phyloP scores from a whole-genome alignment of 2,329 filamentous ascomycete genomes.

The Fonsecaea pedrosoi region DNA sequence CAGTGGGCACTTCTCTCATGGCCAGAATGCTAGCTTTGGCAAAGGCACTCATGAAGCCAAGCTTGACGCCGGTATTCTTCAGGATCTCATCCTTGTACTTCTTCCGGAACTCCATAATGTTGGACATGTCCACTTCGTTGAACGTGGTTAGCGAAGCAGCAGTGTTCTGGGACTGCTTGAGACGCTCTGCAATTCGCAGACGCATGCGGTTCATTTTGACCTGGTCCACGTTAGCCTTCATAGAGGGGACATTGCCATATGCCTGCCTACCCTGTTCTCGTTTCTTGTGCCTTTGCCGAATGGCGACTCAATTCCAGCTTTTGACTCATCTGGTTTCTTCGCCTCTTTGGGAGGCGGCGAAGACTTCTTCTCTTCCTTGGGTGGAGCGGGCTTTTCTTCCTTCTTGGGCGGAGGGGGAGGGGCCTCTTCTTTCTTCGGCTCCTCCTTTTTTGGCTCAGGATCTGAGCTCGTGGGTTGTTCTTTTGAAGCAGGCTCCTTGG shows the following conservation, averaged over 20 bases:
- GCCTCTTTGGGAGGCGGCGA: slow-evolving; percentile 46
- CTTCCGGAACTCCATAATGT: slow-evolving; percentile 95
- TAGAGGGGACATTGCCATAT: slow-evolving; percentile 13
- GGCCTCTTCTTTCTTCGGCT: slow-evolving; percentile 43
- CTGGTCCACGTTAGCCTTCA: slow-evolving; percentile 53
- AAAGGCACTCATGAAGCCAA: slow-evolving; percentile 99
- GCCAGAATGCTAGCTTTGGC: slow-evolving; percentile 86
- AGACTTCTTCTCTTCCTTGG: slow-evolving; percentile 44
- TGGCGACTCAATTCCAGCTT: slow-evolving; percentile 43
- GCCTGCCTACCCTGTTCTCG: slow-evolving; percentile 77
- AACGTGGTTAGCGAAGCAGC: slow-evolving; percentile 97
- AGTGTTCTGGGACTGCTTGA: slow-evolving; percentile 99
- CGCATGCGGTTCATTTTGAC: slow-evolving; percentile 99
- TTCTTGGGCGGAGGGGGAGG: slow-evolving; percentile 44
- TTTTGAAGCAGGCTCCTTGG: slow-evolving; percentile 52
- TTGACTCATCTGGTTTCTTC: slow-evolving; percentile 45
- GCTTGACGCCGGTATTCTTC: slow-evolving; percentile 95
- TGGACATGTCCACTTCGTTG: slow-evolving; percentile 99
- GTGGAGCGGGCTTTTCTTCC: slow-evolving; percentile 46
- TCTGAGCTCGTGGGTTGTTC: slow-evolving; percentile 64
- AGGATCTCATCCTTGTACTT: slow-evolving; percentile 95
- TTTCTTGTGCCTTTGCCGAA: slow-evolving; percentile 72
- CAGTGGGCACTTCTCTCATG: slow-evolving; percentile 91
- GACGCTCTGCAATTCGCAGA: slow-evolving; percentile 91
- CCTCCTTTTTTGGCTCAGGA: slow-evolving; percentile 58